Conservation (phyloP, 169 alveolate genomes). For the Cryptosporidium ubiquitum region DNA sequence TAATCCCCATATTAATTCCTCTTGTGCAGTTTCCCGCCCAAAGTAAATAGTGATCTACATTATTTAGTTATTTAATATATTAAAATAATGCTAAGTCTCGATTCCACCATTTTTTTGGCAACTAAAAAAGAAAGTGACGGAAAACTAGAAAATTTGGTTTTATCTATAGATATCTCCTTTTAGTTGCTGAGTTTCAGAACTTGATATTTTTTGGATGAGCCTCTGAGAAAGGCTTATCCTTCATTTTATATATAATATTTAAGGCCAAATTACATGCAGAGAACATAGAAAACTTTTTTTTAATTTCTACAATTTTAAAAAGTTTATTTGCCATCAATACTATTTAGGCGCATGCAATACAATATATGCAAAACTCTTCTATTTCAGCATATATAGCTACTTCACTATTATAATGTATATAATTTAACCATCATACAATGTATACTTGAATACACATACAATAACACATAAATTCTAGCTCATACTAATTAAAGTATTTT, state of each 20-base stretch:
- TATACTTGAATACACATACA: background rate
- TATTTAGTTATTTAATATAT: too few species aligned
- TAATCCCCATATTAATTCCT: background rate
- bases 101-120: background rate
- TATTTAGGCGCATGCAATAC: too few species aligned
- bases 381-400: background rate
- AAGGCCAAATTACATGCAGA: background rate
- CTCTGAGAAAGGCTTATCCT: too few species aligned
- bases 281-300: background rate
- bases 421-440: too few species aligned
- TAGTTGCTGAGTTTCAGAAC: background rate
- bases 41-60: conserved; percentile 8
- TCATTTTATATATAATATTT: too few species aligned
- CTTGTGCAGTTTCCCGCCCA: conserved; percentile 10
- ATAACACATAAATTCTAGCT: background rate
- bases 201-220: too few species aligned
- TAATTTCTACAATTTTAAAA: too few species aligned
- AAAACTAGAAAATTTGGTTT: background rate
- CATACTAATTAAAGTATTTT: background rate
- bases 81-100: background rate
- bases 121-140: background rate
- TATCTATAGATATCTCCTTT: background rate
- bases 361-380: background rate
- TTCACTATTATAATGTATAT: too few species aligned
- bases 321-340: background rate